phyloP scores from a whole-genome alignment of 768 basidiomycete species.

The Lactarius indigo region DNA sequence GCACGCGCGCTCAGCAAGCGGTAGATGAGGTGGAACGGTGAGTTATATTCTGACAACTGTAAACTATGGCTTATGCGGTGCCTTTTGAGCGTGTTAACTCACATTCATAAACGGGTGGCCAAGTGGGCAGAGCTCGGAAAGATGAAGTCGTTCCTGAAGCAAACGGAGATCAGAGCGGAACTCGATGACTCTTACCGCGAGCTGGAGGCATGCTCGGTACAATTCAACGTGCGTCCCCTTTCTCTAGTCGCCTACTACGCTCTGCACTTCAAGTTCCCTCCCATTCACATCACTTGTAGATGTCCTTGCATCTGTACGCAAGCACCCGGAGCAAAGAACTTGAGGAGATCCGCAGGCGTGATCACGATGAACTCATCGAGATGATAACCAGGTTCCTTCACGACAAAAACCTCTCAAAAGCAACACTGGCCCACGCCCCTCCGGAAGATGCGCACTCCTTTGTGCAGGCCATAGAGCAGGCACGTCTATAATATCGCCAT shows the following conservation, averaged over 20 bases:
- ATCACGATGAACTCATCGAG: conserved; percentile 21
- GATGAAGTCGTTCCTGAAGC: conserved; percentile 21
- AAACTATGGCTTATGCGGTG: background rate
- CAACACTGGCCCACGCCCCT: conserved; percentile 6
- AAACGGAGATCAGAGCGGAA: conserved; percentile 21
- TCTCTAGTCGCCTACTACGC: background rate
- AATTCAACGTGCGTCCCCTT: conserved; percentile 20
- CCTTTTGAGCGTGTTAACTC: conserved; percentile 13
- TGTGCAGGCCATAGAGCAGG: conserved; percentile 23
- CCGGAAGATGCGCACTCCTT: conserved; percentile 16
- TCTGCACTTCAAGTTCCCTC: background rate
- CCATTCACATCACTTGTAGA: background rate
- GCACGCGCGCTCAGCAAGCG: conserved; percentile 20
- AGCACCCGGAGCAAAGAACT: conserved; percentile 12
- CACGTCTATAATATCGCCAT: background rate
- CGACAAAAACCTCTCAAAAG: conserved; percentile 8
- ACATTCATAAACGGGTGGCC: conserved; percentile 15
- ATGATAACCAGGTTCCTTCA: conserved; percentile 20
- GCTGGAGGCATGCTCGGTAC: conserved; percentile 10
- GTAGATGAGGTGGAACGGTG: conserved; percentile 25
- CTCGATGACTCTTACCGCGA: conserved; percentile 25
- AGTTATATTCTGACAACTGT: background rate
- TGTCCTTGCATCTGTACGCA: conserved; percentile 18
- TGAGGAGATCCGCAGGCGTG: conserved; percentile 22
- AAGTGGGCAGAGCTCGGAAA: conserved; percentile 20